Percentiles rank a stretch among this genome's conserved stretches.
phyloP scores from a whole-genome alignment of 2,329 filamentous ascomycete genomes.

The Sporothrix brasiliensis region DNA sequence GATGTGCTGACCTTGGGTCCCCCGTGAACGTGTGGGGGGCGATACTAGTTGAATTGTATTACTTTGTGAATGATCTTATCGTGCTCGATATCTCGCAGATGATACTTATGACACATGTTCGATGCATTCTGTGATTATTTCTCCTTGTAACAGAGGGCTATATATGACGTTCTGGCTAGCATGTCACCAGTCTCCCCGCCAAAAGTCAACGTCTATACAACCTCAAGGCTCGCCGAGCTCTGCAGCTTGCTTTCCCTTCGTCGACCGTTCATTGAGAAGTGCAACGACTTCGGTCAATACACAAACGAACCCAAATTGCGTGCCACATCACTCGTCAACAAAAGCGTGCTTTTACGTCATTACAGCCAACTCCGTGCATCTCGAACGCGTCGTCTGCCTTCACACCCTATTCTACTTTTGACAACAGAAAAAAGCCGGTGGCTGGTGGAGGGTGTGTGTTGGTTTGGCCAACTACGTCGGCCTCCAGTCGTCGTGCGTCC shows the following conservation, averaged over 20 bases:
- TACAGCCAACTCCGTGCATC: neutral
- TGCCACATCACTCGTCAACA: neutral
- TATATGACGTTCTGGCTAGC: neutral
- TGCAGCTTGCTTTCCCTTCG: neutral
- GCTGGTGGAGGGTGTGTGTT: conserved; percentile 26
- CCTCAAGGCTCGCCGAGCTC: neutral
- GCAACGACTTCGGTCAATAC: neutral
- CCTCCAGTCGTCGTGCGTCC: conserved; percentile 13
- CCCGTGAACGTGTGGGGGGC: conserved; percentile 34
- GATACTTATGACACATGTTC: too few species aligned
- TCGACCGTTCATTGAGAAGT: neutral
- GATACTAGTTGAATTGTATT: neutral
- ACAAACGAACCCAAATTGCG: neutral
- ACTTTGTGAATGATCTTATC: neutral
- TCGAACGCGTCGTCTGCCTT: neutral
- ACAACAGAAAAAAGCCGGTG: conserved; percentile 2
- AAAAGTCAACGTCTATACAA: neutral
- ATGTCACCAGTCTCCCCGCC: too few species aligned
- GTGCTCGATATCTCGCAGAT: too few species aligned
- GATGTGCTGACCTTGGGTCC: conserved; percentile 53
- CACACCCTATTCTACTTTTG: neutral
- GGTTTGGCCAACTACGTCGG: conserved; percentile 9
- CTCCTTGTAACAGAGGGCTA: neutral
- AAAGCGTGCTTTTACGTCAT: neutral
- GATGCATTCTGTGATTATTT: too few species aligned